Evolutionary conservation across 352 stramenopile genomes (phyloP), one percentile per base, ranked within the genome.

Genomic region (Phytopythium ostracodes): DNA sequence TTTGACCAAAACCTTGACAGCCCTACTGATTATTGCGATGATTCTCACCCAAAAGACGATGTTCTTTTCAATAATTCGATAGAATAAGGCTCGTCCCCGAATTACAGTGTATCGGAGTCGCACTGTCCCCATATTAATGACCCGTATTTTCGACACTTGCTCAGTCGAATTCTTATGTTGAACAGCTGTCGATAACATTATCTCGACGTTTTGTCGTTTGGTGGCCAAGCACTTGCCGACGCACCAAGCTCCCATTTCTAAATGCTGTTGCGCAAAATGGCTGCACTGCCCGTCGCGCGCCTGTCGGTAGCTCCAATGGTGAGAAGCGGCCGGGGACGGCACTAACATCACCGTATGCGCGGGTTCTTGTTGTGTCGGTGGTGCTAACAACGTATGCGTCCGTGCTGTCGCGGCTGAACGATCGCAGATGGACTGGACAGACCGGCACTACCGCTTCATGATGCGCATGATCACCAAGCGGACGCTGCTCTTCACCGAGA

Each of bases 401-500:
- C 11, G 36, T 18, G 12, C 36, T 24, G 35, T 36, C 18, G 31
- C 61, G 38, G 29, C 35, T 59, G 12, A 20, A 31, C 25, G 57
- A 18, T n/a, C 53, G 36, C 44, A 96, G 97, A 99, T 99, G 96
- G 96, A 99, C 71, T 98, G 97, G 76, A 99, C 97, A 1, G 96
- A 99, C 79, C 88, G 92, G 43, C 95, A 99, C 77, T 96, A 94
- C 68, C 80, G 85, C 51, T 97, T 98, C 73, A 81, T 99, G 65
- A 91, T 98, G 65, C 87, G 96, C 14, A 83, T 98, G 38, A 87
- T 99, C 67, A 98, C 96, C 8, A 85, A 89, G 59, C 72, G 78
- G 49, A 99, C 96, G 24, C 69, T 98, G 38, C 72, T 99, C 20
- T 99, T 98, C 74, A 99, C 95, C 12, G 97, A 99, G 81, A 99